Base-by-base conservation (phyloP, 495 filamentous ascomycete species). In the Neurospora discreta region DNA sequence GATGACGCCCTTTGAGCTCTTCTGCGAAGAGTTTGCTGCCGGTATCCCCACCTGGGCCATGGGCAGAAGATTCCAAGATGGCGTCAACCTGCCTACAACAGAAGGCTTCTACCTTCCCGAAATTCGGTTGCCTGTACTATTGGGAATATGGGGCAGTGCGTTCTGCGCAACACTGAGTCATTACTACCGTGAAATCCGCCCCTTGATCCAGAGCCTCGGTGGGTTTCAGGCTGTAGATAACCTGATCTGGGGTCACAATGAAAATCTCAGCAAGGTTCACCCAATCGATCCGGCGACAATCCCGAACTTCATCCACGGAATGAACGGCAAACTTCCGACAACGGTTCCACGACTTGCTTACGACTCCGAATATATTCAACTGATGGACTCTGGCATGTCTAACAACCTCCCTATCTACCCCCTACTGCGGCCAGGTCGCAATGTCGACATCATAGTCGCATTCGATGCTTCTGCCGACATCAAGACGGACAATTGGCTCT, bases 331-430 rank as follows among this genome's bases (percentile, higher is more conserved):
- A 71, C 84, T 99, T 40, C 92, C 93, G 1, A 77, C 85, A 0
- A 92, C 90, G 3, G 90, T 89, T 65, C 93, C 95, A 0, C 86
- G 90, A 67, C 92, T 87, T 36, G 89, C 97, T 46, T 89, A 91
- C 76, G 83, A 87, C 68, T 85, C 83, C 23, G 82, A 89, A 41
- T 89, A 93, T 74, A 84, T 98, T 33, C 90, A 95, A 74, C 87
- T 98, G 5, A 97, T 97, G 91, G 95, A 99, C 81, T 93, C 95
- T 7, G 95, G 95, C 15, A 99, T 99, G 94, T 93, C 91, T 69
- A 98, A 98, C 78, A 99, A 99, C 75, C 85, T 99, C 4, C 95
- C 95, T 5, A 92, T 97, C 38, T 99, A 99, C 79, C 95, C 95
- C 0, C 86, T 98, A 7, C 89, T 99, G 33, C 88, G 95, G 23